phyloP scores from a whole-genome alignment of 2,329 filamentous ascomycete genomes.

The Metarhizium rileyi region DNA sequence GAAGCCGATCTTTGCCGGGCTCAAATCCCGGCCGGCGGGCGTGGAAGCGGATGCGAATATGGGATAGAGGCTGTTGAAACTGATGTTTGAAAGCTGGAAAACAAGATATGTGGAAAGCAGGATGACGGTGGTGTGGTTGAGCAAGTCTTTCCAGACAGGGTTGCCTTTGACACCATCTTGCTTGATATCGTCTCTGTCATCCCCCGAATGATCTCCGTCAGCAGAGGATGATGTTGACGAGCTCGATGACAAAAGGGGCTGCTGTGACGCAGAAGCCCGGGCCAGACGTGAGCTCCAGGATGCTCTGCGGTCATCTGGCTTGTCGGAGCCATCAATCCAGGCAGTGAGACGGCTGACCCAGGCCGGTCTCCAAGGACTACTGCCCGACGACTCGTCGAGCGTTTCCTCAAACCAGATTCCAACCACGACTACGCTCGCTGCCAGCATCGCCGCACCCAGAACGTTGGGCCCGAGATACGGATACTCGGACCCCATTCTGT shows the following conservation, averaged over 20 bases:
- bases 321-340: conserved; percentile 15
- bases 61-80: conserved; percentile 90
- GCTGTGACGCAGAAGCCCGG: conserved; percentile 12
- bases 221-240: conserved; percentile 15
- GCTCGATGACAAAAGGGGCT: conserved; percentile 19
- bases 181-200: conserved; percentile 5
- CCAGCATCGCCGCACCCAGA: conserved; percentile 61
- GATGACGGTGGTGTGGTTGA: conserved; percentile 73
- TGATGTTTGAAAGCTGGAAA: conserved; percentile 89
- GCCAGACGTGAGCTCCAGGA: conserved; percentile 31
- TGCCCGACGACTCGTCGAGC: conserved; percentile 22
- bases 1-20: conserved; percentile 73
- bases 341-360: conserved; percentile 23
- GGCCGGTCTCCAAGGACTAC: conserved; percentile 19
- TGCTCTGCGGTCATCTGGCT: conserved; percentile 14
- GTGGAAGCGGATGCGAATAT: conserved; percentile 73
- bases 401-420: conserved; percentile 83
- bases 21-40: conserved; percentile 68
- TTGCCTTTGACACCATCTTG: conserved; percentile 17
- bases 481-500: conserved; percentile 49
- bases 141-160: conserved; percentile 44
- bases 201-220: conserved; percentile 13
- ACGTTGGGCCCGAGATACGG: conserved; percentile 84
- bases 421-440: conserved; percentile 62
- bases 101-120: conserved; percentile 81